Conservation (phyloP, 2,329 filamentous ascomycete species). For the Rhinocladiella mackenziei region DNA sequence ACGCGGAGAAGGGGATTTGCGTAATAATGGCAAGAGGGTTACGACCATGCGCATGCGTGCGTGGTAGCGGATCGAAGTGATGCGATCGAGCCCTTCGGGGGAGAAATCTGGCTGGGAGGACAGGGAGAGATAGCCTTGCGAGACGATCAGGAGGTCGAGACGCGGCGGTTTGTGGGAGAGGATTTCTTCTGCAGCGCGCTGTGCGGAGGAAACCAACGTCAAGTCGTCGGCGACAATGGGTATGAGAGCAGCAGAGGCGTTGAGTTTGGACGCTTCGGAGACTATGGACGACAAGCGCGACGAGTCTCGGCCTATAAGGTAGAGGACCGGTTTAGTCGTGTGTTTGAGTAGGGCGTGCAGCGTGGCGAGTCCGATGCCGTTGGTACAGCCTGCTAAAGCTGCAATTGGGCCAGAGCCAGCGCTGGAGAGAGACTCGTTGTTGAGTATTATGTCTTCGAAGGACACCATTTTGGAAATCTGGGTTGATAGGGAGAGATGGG, state of each 20-base stretch:
- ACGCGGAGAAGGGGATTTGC: constrained; percentile 33
- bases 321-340: constrained; percentile 18
- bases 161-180: neutral
- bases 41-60: constrained; percentile 54
- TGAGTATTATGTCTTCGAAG: constrained; percentile 16
- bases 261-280: constrained; percentile 8
- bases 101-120: constrained; percentile 44
- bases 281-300: constrained; percentile 1
- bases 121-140: constrained; percentile 17
- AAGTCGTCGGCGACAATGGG: constrained; percentile 17
- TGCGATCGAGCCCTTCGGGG: constrained; percentile 53
- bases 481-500: neutral
- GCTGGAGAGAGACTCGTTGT: constrained; percentile 15
- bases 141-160: constrained; percentile 22
- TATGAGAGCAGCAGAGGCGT: constrained; percentile 7
- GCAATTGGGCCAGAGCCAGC: constrained; percentile 11
- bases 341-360: constrained; percentile 17
- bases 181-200: constrained; percentile 13
- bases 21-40: constrained; percentile 52
- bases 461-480: constrained; percentile 22
- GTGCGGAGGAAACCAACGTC: constrained; percentile 13
- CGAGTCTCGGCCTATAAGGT: constrained; percentile 15
- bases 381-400: constrained; percentile 16
- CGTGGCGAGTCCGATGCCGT: constrained; percentile 21
- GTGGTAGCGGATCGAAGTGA: constrained; percentile 53